Conservation (phyloP, 2,329 filamentous ascomycete species). For the Scytalidium lignicola region DNA sequence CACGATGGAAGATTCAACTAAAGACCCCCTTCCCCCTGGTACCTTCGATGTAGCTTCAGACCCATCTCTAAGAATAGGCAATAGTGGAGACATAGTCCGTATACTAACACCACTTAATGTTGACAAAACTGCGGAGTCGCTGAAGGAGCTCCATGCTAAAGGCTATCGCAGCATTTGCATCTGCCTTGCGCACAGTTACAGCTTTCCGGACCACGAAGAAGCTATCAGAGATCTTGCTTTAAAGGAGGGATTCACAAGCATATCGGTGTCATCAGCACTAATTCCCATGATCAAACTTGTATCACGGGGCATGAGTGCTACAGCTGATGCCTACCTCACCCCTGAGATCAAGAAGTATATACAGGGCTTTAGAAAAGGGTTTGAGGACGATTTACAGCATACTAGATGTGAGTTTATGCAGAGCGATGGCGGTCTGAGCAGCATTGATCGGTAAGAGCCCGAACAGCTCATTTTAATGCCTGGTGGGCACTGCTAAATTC, state of each 20-base stretch:
- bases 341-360: slow-evolving; percentile 64
- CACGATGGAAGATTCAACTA: slow-evolving; percentile 64
- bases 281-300: slow-evolving; percentile 69
- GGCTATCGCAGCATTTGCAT: slow-evolving; percentile 62
- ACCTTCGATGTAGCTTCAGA: too few species aligned
- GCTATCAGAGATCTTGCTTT: slow-evolving; percentile 54
- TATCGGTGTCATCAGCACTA: slow-evolving; percentile 61
- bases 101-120: slow-evolving; percentile 51
- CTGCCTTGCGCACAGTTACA: slow-evolving; percentile 64
- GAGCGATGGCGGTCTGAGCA: slow-evolving; percentile 34
- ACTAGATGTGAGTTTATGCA: slow-evolving; percentile 69
- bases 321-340: slow-evolving; percentile 64
- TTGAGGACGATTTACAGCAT: slow-evolving; percentile 51
- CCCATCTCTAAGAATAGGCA: slow-evolving; percentile 66
- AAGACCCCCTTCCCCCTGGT: too few species aligned
- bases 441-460: too few species aligned
- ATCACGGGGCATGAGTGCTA: slow-evolving; percentile 59
- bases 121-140: slow-evolving; percentile 29
- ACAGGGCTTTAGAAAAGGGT: slow-evolving; percentile 60
- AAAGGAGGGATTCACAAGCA: slow-evolving; percentile 60
- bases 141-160: slow-evolving; percentile 51
- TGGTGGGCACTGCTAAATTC: too few species aligned
- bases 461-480: too few species aligned
- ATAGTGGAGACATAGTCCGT: slow-evolving; percentile 61
- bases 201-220: slow-evolving; percentile 59